Percentiles rank a stretch among this genome's conserved stretches.
Evolutionary conservation across 2,329 filamentous ascomycete species (phyloP).

Genomic region (Cladosporium oxysporum): DNA sequence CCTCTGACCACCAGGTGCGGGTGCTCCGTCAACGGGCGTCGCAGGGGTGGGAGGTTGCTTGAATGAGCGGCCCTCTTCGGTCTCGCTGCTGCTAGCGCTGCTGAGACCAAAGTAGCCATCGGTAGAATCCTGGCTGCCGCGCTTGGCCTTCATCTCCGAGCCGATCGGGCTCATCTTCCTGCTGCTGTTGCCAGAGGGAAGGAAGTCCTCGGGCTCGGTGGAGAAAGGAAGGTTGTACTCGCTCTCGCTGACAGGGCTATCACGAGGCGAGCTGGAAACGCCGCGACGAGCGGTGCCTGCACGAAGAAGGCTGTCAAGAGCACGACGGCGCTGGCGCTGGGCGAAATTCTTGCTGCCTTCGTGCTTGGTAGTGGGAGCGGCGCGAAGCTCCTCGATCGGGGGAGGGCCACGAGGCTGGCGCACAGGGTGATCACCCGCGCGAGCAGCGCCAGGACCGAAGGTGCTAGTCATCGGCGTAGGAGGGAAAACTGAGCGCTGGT

Average conservation of each 20-base stretch:
- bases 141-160: constrained; percentile 41
- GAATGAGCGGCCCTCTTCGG: constrained; percentile 35
- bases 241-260: constrained; percentile 78
- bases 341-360: constrained; percentile 98
- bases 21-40: constrained; percentile 82
- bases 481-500: constrained; percentile 59
- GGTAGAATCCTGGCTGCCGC: constrained; percentile 36
- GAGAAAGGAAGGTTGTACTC: constrained; percentile 66
- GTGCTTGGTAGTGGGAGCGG: constrained; percentile 86
- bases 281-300: constrained; percentile 83
- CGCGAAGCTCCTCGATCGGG: constrained; percentile 83
- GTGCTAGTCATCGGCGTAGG: constrained; percentile 77
- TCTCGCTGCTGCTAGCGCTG: constrained; percentile 72
- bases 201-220: constrained; percentile 64
- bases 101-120: constrained; percentile 52
- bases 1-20: constrained; percentile 74
- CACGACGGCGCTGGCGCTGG: constrained; percentile 85
- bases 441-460: constrained; percentile 89
- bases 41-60: constrained; percentile 40
- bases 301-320: constrained; percentile 86
- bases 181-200: constrained; percentile 39
- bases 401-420: constrained; percentile 93
- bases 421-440: constrained; percentile 89
- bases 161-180: constrained; percentile 43
- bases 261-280: constrained; percentile 65